phyloP scores from a whole-genome alignment of 1,284 basidiomycete species.

The Cystobasidium pallidum region DNA sequence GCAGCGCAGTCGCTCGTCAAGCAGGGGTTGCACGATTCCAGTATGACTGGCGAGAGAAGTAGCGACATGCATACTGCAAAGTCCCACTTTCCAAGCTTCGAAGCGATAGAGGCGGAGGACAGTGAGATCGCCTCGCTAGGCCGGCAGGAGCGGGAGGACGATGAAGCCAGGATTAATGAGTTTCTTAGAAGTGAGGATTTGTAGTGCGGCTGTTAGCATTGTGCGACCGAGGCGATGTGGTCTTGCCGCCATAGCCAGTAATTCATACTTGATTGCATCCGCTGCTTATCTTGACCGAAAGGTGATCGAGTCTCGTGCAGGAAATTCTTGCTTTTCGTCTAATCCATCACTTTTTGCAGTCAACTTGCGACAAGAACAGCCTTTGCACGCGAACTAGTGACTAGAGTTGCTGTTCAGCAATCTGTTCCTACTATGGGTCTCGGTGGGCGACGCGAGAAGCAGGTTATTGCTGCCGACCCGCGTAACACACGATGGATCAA shows the following conservation, averaged over 20 bases:
- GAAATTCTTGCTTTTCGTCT: slow-evolving; percentile 13
- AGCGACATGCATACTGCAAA: neutral
- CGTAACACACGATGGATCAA: slow-evolving; percentile 52
- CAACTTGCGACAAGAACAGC: neutral
- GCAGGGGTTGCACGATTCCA: neutral
- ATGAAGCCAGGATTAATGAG: neutral
- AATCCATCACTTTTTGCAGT: neutral
- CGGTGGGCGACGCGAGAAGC: slow-evolving; percentile 41
- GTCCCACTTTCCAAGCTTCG: neutral
- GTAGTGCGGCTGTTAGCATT: neutral
- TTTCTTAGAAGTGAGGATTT: slow-evolving; percentile 11
- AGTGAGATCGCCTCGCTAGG: neutral
- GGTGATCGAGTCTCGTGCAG: slow-evolving; percentile 18
- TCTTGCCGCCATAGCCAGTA: neutral
- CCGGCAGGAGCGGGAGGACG: neutral
- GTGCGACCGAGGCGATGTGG: neutral
- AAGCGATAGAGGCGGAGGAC: slow-evolving; percentile 6
- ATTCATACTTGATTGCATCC: too few relatives aligned
- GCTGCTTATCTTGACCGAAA: neutral
- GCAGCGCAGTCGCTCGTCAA: neutral
- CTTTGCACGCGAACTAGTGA: too few relatives aligned
- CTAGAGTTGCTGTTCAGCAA: neutral
- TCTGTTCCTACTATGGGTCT: slow-evolving; percentile 25
- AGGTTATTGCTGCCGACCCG: slow-evolving; percentile 47
- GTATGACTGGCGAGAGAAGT: neutral